Base-by-base conservation (phyloP, 768 basidiomycete genomes). In the Russula compacta region DNA sequence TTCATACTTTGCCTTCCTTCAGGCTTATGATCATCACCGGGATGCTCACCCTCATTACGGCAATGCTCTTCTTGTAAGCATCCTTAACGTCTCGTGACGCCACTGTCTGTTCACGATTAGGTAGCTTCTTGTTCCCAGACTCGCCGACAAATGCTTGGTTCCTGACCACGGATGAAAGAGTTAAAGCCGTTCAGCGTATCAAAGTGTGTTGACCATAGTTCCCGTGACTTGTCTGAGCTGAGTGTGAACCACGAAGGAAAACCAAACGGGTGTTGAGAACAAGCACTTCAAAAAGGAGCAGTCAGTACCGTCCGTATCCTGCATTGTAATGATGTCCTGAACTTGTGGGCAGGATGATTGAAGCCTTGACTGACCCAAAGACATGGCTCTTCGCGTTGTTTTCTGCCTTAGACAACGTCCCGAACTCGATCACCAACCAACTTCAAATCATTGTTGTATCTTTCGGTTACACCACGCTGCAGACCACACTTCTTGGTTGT, bases 201-300 rank as follows among this genome's bases (percentile, higher is more conserved):
- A 84, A 84, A 76, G 84, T 83, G 48, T 19, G 59, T 61, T 42
- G 10, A n/a, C 4, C 40, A n/a, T 32, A 4, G 24, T 32, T n/a
- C 5, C 4, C 46, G 10, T 24, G 6, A 3, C 24, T 19, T 6
- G 15, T 14, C 17, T 21, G 15, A 38, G 44, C 40, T 39, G 48
- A 55, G 50, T 36, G 6, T 56, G 17, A 21, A 8, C 49, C 60
- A 19, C 24, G 6, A 64, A 84, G 82, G 79, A 76, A 71, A 89
- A 89, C 64, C 87, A 91, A 80, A 86, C 86, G 0, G 89, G 89
- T 35, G 80, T 89, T 10, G 89, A 90, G 72, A 90, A 88, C 69
- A 92, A 91, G 67, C 78, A 78, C 55, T 91, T 87, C 74, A 91
- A 91, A 74, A 81, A 77, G 56, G 85, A 88, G 40, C 89, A 91